Percentiles rank a stretch among this genome's conserved stretches.
Conservation (phyloP, 179 eudicot genomes). For the Beta corolliflora region DNA sequence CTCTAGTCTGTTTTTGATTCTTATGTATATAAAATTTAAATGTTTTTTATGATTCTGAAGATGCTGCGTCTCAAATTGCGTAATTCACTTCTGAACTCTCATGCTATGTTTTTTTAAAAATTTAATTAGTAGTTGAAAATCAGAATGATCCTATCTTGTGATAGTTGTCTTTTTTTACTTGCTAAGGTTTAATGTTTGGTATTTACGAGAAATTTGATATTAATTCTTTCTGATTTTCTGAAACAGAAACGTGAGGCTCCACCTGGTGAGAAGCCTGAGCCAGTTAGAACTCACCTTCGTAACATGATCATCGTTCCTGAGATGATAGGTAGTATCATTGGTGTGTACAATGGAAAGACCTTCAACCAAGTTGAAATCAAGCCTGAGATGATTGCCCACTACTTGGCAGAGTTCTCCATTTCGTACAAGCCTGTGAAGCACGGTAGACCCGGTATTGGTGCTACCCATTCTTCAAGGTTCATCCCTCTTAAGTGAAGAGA, state of each 20-base stretch:
- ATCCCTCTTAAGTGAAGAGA: constrained; percentile 82
- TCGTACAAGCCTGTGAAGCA: constrained; percentile 98
- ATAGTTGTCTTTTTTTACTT: not conserved
- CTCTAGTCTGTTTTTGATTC: no score
- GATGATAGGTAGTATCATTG: constrained; percentile 78
- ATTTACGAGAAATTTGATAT: not conserved
- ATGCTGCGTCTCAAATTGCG: not conserved
- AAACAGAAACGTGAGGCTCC: constrained; percentile 77
- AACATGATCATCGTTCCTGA: constrained; percentile 86
- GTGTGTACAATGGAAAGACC: constrained; percentile 83
- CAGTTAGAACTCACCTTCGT: constrained; percentile 70
- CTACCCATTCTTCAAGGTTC: constrained; percentile 98
- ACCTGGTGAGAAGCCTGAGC: constrained; percentile 75
- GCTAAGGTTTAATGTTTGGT: no score
- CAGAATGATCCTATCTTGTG: not conserved
- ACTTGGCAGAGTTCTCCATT: constrained; percentile 77
- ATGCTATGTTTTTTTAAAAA: not conserved
- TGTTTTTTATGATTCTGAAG: no score
- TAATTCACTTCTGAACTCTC: not conserved
- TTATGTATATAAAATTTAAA: no score
- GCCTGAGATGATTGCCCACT: constrained; percentile 86
- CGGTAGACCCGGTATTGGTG: constrained; percentile 99
- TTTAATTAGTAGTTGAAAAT: not conserved
- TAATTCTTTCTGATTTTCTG: not conserved
- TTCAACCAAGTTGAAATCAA: constrained; percentile 80